These are phyloP conservation scores for Macrolepiota fuliginosa DNA, from an alignment of 768 basidiomycete species.

Conservation along the genomic window DNA sequence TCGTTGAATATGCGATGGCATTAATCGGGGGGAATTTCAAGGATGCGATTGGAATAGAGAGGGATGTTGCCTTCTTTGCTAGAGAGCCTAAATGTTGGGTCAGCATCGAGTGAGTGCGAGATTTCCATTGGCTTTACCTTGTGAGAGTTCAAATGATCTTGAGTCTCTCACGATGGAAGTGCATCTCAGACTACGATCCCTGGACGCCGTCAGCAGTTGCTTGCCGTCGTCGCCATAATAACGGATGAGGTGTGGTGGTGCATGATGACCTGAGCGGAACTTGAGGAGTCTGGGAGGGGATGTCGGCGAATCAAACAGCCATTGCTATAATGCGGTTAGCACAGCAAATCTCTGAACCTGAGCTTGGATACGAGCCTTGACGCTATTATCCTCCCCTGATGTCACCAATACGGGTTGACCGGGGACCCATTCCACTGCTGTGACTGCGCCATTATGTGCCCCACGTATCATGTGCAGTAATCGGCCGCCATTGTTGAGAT, in stretches of 20 bases:
- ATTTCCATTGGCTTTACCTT: slow-evolving; percentile 49
- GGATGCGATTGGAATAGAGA: slow-evolving; percentile 76
- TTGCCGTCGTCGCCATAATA: slow-evolving; percentile 99
- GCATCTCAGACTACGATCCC: slow-evolving; percentile 85
- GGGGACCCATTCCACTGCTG: slow-evolving; percentile 86
- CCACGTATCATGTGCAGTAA: slow-evolving; percentile 83
- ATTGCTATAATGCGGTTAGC: slow-evolving; percentile 64
- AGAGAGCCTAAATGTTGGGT: slow-evolving; percentile 59
- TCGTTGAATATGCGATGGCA: slow-evolving; percentile 72
- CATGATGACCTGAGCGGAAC: slow-evolving; percentile 88
- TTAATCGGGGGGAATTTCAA: slow-evolving; percentile 85
- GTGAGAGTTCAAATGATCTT: slow-evolving; percentile 90
- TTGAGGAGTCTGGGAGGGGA: slow-evolving; percentile 85
- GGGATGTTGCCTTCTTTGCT: slow-evolving; percentile 70
- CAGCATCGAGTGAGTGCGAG: neutral
- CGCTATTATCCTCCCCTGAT: slow-evolving; percentile 90
- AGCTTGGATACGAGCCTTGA: slow-evolving; percentile 61
- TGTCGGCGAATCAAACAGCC: slow-evolving; percentile 93
- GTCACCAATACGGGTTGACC: slow-evolving; percentile 90
- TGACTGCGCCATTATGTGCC: slow-evolving; percentile 86
- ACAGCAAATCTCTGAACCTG: neutral
- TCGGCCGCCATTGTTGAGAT: slow-evolving; percentile 78
- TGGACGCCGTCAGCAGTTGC: slow-evolving; percentile 82
- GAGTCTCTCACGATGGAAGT: slow-evolving; percentile 95
- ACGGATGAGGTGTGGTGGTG: slow-evolving; percentile 87